Evolutionary conservation across 2,329 filamentous ascomycete genomes (phyloP), one percentile per base, ranked within the genome.

Genomic region (Karstenula rhodostoma): DNA sequence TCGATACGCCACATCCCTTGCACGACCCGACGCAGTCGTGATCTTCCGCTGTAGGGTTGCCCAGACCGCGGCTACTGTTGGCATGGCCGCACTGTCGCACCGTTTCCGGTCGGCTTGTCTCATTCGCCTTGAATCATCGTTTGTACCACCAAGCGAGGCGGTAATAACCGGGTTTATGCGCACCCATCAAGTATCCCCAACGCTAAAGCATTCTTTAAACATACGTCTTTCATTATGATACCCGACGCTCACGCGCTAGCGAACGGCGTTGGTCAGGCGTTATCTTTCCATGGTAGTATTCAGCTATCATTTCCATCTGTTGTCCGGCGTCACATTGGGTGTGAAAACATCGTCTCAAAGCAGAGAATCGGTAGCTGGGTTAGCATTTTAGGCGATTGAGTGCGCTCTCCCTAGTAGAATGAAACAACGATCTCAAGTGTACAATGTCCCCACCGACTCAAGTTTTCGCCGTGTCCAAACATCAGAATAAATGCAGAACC

Each of bases 1-100:
- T 65, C 17, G 70, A 76, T 56, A 67, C 62, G 17, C 53, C 60
- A 48, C 71, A 73, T 67, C 61, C 65, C 61, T 62, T 72, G 58
- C 67, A 68, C 56, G 59, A 66, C 55, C 60, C 49, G 3, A 58
- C 65, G 44, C 58, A 64, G 37, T 68, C 64, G 37, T 60, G 58
- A 43, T 43, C 25, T 40, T 40, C 19, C 13, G 32, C 56, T 15
- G 48, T 50, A 53, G 29, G 57, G 49, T 53, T 60, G 57, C 12
- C 29, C 54, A 57, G 42, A 33, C 22, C 32, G 44, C 25, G 12
- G 13, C 50, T 42, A 27, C 46, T 22, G 13, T 35, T 19, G 33
- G 19, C 10, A 40, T 13, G 33, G 19, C 43, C 17, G 25, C 3
- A 47, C 22, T 4, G 19, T 23, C 40, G 42, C 48, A 29, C 48